Percentiles rank a stretch among this genome's conserved stretches.
Conservation (phyloP, 73 alveolate species). For the Diophrys sp. region DNA sequence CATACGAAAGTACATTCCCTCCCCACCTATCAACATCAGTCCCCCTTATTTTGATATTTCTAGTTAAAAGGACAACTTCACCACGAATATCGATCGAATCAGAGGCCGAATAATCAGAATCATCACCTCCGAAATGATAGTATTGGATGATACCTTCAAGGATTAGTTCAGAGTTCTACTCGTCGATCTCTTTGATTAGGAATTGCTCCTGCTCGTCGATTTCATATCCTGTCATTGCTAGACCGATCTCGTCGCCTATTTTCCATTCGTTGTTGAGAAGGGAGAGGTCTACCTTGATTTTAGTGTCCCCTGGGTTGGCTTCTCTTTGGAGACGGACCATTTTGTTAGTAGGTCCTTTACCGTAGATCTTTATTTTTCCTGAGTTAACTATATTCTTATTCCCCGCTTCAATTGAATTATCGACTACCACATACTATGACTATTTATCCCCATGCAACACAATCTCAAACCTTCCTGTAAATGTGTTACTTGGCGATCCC, state of each 20-base stretch:
- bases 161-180: background rate
- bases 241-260: constrained; percentile 4
- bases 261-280: background rate
- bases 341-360: background rate
- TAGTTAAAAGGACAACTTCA: background rate
- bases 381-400: background rate
- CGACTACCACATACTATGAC: background rate
- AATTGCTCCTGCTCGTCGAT: background rate
- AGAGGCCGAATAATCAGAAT: background rate
- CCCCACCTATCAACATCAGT: constrained; percentile 6
- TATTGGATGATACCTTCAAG: background rate
- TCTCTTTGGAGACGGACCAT: background rate
- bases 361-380: background rate
- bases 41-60: background rate
- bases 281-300: background rate
- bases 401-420: constrained; percentile 2
- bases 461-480: constrained; percentile 37
- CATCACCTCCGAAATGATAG: constrained; percentile 3
- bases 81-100: background rate
- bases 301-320: background rate
- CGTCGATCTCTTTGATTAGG: background rate
- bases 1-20: background rate
- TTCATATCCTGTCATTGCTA: background rate
- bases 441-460: constrained; percentile 50
- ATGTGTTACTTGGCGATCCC: constrained; percentile 36